phyloP scores from a whole-genome alignment of 805 yeast species.

The Starmerella davenportii region DNA sequence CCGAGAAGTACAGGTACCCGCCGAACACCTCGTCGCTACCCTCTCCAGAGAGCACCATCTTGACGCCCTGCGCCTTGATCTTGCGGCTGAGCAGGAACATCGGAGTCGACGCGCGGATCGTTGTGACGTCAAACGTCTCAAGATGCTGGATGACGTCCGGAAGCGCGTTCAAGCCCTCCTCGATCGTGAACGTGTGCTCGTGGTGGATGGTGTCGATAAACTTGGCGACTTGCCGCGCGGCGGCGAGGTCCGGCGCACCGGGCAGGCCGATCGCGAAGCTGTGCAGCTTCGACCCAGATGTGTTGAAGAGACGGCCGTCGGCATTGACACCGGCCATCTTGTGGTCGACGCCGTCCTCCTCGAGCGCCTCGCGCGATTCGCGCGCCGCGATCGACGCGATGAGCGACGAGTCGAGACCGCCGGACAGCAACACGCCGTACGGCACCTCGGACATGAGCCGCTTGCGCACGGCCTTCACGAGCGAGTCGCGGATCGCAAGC shows the following conservation, averaged over 20 bases:
- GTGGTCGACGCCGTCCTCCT: conserved; percentile 41
- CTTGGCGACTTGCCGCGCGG: conserved; percentile 92
- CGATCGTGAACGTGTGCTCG: conserved; percentile 90
- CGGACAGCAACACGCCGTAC: conserved; percentile 90
- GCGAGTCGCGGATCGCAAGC: conserved; percentile 50
- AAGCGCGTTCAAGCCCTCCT: conserved; percentile 92
- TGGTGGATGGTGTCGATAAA: conserved; percentile 93
- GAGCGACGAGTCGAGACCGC: conserved; percentile 92
- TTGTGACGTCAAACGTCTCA: conserved; percentile 96
- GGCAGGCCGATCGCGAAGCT: conserved; percentile 96
- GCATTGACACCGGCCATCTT: conserved; percentile 87
- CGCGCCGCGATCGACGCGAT: conserved; percentile 95
- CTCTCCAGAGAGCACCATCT: conserved; percentile 98
- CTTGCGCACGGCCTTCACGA: conserved; percentile 94
- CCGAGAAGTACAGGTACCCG: conserved; percentile 92
- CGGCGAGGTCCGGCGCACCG: conserved; percentile 91
- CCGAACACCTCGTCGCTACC: conserved; percentile 99
- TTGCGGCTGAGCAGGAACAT: conserved; percentile 92
- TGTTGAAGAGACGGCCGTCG: conserved; percentile 55
- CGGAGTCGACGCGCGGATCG: conserved; percentile 97
- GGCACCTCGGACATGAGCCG: conserved; percentile 99
- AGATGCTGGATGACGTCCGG: conserved; percentile 87
- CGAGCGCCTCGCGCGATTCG: conserved; percentile 70
- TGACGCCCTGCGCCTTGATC: conserved; percentile 98
- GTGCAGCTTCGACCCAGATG: conserved; percentile 53